These are phyloP conservation scores for Volvariella surrecta DNA, from an alignment of 1,284 basidiomycete species.

Conservation along the genomic window DNA sequence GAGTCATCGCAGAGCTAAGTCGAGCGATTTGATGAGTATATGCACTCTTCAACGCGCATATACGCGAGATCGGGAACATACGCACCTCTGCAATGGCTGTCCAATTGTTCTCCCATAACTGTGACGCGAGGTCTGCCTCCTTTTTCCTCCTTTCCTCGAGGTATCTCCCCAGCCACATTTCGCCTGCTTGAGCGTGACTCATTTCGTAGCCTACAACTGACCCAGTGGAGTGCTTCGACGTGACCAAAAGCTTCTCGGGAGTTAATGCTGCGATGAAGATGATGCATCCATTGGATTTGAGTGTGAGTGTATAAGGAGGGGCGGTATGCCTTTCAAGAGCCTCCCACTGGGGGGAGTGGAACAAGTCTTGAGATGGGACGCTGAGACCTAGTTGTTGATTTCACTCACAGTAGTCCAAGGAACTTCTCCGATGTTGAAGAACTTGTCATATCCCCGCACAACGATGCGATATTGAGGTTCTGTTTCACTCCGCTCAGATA, in stretches of 20 bases:
- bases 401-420: conserved; percentile 82
- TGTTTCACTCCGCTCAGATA: conserved; percentile 12
- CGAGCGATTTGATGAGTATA: not conserved
- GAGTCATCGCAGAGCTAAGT: conserved; percentile 89
- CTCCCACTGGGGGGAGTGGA: conserved; percentile 58
- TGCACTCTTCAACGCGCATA: not conserved
- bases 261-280: conserved; percentile 92
- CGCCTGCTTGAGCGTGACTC: conserved; percentile 75
- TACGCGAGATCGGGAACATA: not conserved
- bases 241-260: conserved; percentile 69
- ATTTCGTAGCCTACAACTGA: conserved; percentile 23
- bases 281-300: conserved; percentile 98
- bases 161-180: conserved; percentile 78
- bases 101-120: conserved; percentile 79
- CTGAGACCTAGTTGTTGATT: conserved; percentile 3
- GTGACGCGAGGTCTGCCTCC: conserved; percentile 65
- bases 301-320: conserved; percentile 81
- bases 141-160: conserved; percentile 58
- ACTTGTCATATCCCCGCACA: conserved; percentile 95
- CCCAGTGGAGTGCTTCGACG: conserved; percentile 90
- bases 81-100: conserved; percentile 88
- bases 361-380: conserved; percentile 3
- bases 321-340: conserved; percentile 66
- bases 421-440: conserved; percentile 97
- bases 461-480: conserved; percentile 60